Base-by-base conservation (phyloP, 768 basidiomycete species). In the Serendipita vermifera region DNA sequence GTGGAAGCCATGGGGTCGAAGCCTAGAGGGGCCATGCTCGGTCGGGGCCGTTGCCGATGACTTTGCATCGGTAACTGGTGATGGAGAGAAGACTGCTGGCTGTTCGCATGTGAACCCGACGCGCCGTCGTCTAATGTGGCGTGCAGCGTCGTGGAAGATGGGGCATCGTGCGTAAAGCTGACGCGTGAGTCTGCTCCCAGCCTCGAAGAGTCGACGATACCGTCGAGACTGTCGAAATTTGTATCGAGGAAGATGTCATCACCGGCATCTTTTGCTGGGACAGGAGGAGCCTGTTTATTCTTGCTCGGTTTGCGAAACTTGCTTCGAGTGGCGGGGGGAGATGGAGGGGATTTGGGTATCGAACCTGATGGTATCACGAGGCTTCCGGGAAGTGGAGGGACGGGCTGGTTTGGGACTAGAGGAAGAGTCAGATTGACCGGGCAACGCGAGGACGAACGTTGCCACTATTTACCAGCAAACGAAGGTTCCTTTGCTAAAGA, bases 171-270 rank as follows among this genome's bases (percentile, higher is more conserved):
- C 5, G 22, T 51, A 7, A 51, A 51, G 46, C 46, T 51, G 11
- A 51, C 46, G 9, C 46, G 20, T 22, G 46, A 51, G 32, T 51
- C 46, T 7, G 46, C 29, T 5, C 46, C 46, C 32, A 51, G 20
- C 29, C 46, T 22, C n/a, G 46, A 51, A 7, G 46, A 31, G 27
- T 51, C 46, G 24, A 51, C 46, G 11, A 51, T 51, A 7, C 46
- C 46, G n/a, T 51, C 46, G 26, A 51, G 17, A 15, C 46, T 51
- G 17, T 51, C 46, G 27, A 51, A 31, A 51, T 51, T 51, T 4
- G 46, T 51, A 31, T 51, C 46, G 22, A 51, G 24, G 11, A 24
- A 20, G 29, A 51, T 51, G 17, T 51, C 46, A n/a, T 51, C 46
- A 9, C 5, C 27, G 24, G 26, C 24, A 31, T 51, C 46, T 31